Conservation (phyloP, 208 protist genomes). For the Trypanosoma congolense region DNA sequence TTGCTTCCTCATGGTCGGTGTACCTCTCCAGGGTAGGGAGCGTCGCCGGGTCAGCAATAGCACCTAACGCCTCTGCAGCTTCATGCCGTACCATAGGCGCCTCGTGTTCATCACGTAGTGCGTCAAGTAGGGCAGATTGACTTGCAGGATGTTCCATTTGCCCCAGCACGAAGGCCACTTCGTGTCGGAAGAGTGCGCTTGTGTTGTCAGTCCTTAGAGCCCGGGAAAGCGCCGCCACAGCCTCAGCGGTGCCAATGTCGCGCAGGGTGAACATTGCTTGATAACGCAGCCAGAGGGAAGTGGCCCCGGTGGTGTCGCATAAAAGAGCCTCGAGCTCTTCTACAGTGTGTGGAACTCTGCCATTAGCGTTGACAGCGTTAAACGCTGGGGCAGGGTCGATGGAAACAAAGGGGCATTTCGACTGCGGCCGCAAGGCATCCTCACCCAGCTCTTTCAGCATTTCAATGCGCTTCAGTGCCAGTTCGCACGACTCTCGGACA, state of each 20-base stretch:
- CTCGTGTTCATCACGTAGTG: conserved; percentile 81
- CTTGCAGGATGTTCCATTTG: conserved; percentile 90
- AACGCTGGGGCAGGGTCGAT: conserved; percentile 92
- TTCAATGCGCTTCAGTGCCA: conserved; percentile 80
- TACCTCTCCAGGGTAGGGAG: conserved; percentile 59
- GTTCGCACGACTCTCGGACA: conserved; percentile 93
- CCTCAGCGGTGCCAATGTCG: conserved; percentile 70
- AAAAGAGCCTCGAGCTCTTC: conserved; percentile 58
- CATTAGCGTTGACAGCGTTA: conserved; percentile 16
- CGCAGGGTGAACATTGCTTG: conserved; percentile 95
- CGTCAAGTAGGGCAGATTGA: conserved; percentile 55
- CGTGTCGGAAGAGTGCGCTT: conserved; percentile 94
- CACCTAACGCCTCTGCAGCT: conserved; percentile 95
- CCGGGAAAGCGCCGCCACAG: conserved; percentile 73
- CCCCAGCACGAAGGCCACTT: conserved; percentile 97
- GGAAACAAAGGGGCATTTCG: conserved; percentile 72
- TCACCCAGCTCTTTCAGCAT: conserved; percentile 54
- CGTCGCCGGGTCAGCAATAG: conserved; percentile 84
- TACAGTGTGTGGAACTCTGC: conserved; percentile 34
- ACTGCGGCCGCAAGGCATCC: conserved; percentile 39
- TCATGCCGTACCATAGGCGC: conserved; percentile 97
- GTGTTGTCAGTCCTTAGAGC: conserved; percentile 82
- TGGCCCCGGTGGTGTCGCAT: conserved; percentile 52
- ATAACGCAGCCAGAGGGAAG: conserved; percentile 92
- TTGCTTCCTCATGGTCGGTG: conserved; percentile 63